A percentile compares a stretch with the other conserved stretches of the same genome.
Evolutionary conservation across 495 filamentous ascomycete genomes (phyloP).

Genomic region (Lophiotrema nucula): DNA sequence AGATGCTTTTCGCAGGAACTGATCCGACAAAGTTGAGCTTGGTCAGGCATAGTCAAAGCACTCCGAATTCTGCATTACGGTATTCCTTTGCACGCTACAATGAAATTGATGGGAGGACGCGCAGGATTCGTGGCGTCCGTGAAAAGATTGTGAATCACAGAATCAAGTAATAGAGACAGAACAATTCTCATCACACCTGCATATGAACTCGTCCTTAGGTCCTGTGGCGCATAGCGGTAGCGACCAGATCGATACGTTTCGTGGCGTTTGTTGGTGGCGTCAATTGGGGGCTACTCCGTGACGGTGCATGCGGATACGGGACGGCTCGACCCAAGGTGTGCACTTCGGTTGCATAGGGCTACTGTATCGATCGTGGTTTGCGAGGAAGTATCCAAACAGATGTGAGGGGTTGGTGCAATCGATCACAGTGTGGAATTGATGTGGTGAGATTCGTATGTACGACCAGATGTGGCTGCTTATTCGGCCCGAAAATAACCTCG

Average conservation of each 20-base stretch:
- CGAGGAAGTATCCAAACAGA: too few relatives aligned
- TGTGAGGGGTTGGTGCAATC: background rate
- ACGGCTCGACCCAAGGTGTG: background rate
- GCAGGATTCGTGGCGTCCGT: too few relatives aligned
- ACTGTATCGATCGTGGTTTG: background rate
- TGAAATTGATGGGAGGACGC: too few relatives aligned
- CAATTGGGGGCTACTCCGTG: slow-evolving; percentile 2
- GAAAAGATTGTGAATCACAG: background rate
- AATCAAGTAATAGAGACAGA: too few relatives aligned
- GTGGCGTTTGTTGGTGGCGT: slow-evolving; percentile 12
- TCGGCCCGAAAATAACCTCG: too few relatives aligned
- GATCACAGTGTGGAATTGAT: background rate
- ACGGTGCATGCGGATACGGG: background rate
- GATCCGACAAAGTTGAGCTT: background rate
- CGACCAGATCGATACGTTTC: too few relatives aligned
- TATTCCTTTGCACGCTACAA: too few relatives aligned
- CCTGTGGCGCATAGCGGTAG: too few relatives aligned
- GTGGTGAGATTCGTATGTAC: background rate
- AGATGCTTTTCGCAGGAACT: background rate
- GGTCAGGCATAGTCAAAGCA: background rate
- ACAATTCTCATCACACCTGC: too few relatives aligned
- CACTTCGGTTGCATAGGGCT: background rate
- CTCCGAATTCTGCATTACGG: background rate
- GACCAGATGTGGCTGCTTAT: slow-evolving; percentile 12
- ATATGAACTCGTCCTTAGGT: too few relatives aligned